Conservation (phyloP, 495 filamentous ascomycete species). For the Thermochaetoides thermophila region DNA sequence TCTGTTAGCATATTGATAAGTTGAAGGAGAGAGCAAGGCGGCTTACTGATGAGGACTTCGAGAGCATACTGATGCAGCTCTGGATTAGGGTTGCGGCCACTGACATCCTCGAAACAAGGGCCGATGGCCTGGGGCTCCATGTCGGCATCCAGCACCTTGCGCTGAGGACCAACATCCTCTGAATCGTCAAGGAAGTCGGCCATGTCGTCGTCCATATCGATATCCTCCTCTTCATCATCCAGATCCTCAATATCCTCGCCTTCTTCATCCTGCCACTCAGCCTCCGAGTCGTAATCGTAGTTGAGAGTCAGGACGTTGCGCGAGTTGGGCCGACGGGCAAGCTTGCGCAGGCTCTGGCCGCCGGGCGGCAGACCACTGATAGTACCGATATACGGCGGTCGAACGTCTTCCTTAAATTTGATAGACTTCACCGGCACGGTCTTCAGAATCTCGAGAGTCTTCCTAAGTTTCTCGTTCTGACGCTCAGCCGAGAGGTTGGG, state of each 20-base stretch:
- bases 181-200: constrained; percentile 67
- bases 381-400: constrained; percentile 83
- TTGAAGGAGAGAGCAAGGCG: constrained; percentile 2
- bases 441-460: constrained; percentile 38
- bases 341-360: constrained; percentile 27
- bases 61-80: constrained; percentile 45
- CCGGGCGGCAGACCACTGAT: constrained; percentile 44
- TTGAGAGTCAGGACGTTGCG: constrained; percentile 51
- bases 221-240: constrained; percentile 62
- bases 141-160: constrained; percentile 39
- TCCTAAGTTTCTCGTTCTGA: constrained; percentile 29
- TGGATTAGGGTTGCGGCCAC: constrained; percentile 24
- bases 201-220: constrained; percentile 50
- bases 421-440: constrained; percentile 61
- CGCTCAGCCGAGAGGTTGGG: constrained; percentile 27
- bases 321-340: constrained; percentile 58
- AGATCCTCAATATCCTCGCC: constrained; percentile 48
- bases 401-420: constrained; percentile 71
- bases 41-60: constrained; percentile 56
- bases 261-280: constrained; percentile 56
- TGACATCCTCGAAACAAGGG: constrained; percentile 60
- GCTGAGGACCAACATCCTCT: constrained; percentile 32
- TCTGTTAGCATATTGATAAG: not conserved
- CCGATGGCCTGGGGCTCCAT: constrained; percentile 64
- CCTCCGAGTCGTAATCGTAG: constrained; percentile 95